Conservation (phyloP, 2,329 filamentous ascomycete species). For the Cyphellophora attinorum region DNA sequence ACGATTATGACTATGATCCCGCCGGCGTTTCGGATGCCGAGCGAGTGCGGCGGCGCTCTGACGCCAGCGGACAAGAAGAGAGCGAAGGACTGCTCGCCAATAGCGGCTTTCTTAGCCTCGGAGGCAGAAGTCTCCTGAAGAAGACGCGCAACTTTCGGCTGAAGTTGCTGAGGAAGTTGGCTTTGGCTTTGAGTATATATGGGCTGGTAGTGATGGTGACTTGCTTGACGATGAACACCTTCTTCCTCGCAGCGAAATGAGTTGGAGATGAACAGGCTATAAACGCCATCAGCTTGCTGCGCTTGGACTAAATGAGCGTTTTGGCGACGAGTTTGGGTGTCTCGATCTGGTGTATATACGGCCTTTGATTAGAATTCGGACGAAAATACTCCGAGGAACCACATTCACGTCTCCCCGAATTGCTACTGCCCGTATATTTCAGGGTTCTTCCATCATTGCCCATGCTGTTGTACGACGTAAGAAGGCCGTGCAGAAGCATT, state of each 20-base stretch:
- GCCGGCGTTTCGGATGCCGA: slow-evolving; percentile 20
- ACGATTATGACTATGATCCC: slow-evolving; percentile 43
- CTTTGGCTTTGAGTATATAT: slow-evolving; percentile 70
- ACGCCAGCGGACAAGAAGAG: slow-evolving; percentile 41
- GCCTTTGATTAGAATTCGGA: no score
- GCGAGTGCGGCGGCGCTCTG: slow-evolving; percentile 10
- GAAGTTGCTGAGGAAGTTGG: slow-evolving; percentile 57
- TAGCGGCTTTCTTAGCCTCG: slow-evolving; percentile 41
- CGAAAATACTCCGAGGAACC: no score
- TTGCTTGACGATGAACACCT: slow-evolving; percentile 75
- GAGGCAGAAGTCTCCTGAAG: slow-evolving; percentile 32
- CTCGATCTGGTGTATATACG: no score
- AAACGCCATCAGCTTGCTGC: no score
- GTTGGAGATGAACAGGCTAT: no score
- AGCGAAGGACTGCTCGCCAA: slow-evolving; percentile 25
- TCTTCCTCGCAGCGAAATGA: slow-evolving; percentile 60
- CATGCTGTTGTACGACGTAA: no score
- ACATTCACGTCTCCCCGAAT: no score
- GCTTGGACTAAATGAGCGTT: no score
- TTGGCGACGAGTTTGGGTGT: no score
- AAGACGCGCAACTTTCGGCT: slow-evolving; percentile 53
- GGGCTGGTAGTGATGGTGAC: slow-evolving; percentile 81
- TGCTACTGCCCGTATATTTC: no score
- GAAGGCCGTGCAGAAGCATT: no score
- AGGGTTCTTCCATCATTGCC: no score